Evolutionary conservation across 83 land plant species (phyloP).

Genomic region (Picea engelmannii): DNA sequence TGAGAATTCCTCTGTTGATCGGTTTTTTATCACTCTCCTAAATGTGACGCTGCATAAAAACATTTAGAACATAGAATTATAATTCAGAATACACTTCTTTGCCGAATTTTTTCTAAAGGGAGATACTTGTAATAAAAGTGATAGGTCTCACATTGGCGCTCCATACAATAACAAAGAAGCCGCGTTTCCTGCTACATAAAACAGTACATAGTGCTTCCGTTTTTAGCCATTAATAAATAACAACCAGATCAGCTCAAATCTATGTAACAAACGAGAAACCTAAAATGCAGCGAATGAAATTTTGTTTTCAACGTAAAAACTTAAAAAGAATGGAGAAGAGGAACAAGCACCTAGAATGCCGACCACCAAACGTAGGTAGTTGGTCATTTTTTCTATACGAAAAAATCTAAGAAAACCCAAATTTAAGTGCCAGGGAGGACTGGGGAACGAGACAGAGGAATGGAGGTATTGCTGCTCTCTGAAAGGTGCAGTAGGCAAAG

Average conservation of each 20-base stretch:
- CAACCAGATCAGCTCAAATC: background rate
- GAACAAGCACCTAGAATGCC: background rate
- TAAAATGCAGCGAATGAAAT: background rate
- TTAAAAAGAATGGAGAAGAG: background rate
- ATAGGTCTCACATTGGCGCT: too few species aligned
- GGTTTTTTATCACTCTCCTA: conserved; percentile 39
- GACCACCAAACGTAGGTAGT: background rate
- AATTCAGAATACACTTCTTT: too few species aligned
- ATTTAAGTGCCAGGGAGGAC: too few species aligned
- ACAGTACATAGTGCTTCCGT: background rate
- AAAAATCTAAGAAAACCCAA: too few species aligned
- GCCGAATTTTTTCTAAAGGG: too few species aligned
- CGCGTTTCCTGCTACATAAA: too few species aligned
- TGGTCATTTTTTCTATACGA: background rate
- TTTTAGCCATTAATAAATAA: background rate
- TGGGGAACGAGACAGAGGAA: too few species aligned
- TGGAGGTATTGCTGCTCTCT: too few species aligned
- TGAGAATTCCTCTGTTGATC: conserved; percentile 48
- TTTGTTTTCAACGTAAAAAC: background rate
- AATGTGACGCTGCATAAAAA: conserved; percentile 37
- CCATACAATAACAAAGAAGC: too few species aligned
- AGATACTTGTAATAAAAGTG: too few species aligned
- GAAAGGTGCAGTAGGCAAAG: too few species aligned
- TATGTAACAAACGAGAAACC: background rate
- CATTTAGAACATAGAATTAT: too few species aligned